Evolutionary conservation across 805 yeast species (phyloP), one percentile per base, ranked within the genome.

Genomic region (Saturnispora diversa): DNA sequence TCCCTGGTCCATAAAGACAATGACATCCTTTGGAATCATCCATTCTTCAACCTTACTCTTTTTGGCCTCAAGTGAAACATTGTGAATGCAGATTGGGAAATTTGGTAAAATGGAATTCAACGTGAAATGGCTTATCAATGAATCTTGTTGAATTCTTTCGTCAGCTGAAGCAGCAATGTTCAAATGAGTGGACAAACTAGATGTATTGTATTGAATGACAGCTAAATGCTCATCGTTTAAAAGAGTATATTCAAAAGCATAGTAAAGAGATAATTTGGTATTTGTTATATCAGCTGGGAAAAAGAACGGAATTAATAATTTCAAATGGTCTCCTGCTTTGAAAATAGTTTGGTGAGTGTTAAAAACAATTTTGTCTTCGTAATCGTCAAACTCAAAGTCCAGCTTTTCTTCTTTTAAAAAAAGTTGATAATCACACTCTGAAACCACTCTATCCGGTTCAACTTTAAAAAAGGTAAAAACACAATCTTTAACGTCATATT

Each of bases 91-190:
- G 2, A 80, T 64, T 0, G 92, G 94, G 4, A 56, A 50, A 7
- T 60, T 59, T 0, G 64, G 41, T 20, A 68, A 66, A 1, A 80
- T 65, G 4, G 87, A 69, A 15, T 84, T 80, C 33, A 84, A 68
- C 11, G 80, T 74, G 53, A 82, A 85, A 49, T 77, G 80, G 5
- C 37, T 20, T 8, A 39, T 26, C 1, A 84, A 60, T 22, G 66
- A 60, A 13, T 70, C 56, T 3, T 71, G 56, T 47, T 75, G 73
- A 63, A 83, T 84, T 9, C 79, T 75, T 55, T 85, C 95, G 51
- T 83, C 90, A 2, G 84, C 94, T 2, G 85, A 77, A 1, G 84
- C 92, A 0, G 86, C 79, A 6, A 84, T 62, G 5, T 73, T 66
- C 28, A 84, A 62, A 1, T 73, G 59, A 5, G 77, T 72, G 44